Evolutionary conservation across 164 flowering plant genomes (phyloP), one percentile per base, ranked within the genome.

Genomic region (Aristolochia fimbriata): DNA sequence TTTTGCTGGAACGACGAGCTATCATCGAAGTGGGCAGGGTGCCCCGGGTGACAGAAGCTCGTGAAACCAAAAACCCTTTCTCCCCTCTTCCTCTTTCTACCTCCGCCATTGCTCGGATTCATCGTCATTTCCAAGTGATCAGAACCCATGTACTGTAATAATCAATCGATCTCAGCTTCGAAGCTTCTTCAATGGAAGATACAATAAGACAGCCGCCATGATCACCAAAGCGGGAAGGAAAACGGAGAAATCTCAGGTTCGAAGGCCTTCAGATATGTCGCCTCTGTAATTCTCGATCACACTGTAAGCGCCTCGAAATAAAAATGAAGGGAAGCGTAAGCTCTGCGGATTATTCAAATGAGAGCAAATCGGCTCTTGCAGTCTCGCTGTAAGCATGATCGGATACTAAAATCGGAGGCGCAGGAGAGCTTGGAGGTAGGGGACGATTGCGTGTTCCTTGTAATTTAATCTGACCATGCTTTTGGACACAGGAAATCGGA

Each of bases 21-120:
- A n/a, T n/a, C 87, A 23, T 69, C 63, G n/a, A 86, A 77, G 67
- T 76, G 79, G 5, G 63, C 63, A 0, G 97, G 97, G 63, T 79
- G 68, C 0, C 97, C 99, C 17, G 77, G 64, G 20, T 83, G 82
- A 2, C 91, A 81, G 27, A 94, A 94, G 12, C 61, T 76, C 76
- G 74, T 88, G 80, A 94, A 88, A 73, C 73, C 73, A 51, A 76
- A 88, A 2, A 80, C 76, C 62, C 81, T 78, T 49, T 77, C 87
- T 7, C 83, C 79, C 61, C 87, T 83, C 78, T 77, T 90, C 76
- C 94, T 89, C 63, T 83, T 89, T 80, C 78, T 87, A 62, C 75
- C 76, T 19, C 51, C 66, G 4, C 33, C 62, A 41, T 56, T 47
- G 51, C 78, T 83, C 64, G 75, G 59, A 65, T 60, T 59, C 43